phyloP scores from a whole-genome alignment of 768 basidiomycete species.

The Trametes coccinea region DNA sequence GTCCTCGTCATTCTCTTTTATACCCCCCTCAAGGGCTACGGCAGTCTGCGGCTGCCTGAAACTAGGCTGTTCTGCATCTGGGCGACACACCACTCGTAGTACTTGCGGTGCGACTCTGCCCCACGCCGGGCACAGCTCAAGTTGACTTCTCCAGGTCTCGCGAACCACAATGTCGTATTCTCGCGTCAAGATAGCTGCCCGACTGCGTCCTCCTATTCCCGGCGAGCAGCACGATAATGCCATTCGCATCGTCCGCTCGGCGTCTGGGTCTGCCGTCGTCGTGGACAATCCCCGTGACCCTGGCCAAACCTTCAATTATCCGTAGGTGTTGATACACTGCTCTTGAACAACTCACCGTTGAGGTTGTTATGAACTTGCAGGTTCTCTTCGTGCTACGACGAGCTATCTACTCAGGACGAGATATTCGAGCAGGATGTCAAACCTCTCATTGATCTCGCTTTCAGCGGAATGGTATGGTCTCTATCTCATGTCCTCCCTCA shows the following conservation, averaged over 20 bases:
- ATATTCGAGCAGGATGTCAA: constrained; percentile 76
- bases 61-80: no score
- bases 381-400: constrained; percentile 76
- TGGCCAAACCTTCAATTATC: constrained; percentile 75
- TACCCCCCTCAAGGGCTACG: no score
- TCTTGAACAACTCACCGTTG: background rate
- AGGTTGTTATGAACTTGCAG: constrained; percentile 34
- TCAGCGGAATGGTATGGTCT: constrained; percentile 65
- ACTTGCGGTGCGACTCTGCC: no score
- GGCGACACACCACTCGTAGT: no score
- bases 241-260: constrained; percentile 50
- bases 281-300: constrained; percentile 73
- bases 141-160: no score
- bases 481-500: background rate
- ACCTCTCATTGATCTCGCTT: constrained; percentile 78
- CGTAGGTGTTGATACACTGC: constrained; percentile 42
- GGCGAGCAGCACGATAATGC: constrained; percentile 64
- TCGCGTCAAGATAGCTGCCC: constrained; percentile 71
- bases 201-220: constrained; percentile 64
- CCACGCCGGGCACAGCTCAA: no score
- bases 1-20: no score
- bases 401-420: constrained; percentile 67
- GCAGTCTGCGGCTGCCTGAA: no score
- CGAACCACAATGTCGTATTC: constrained; percentile 17
- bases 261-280: constrained; percentile 48